Percentiles rank a stretch among this genome's conserved stretches.
phyloP scores from a whole-genome alignment of 2,329 filamentous ascomycete species.

The Botrytis squamosa region DNA sequence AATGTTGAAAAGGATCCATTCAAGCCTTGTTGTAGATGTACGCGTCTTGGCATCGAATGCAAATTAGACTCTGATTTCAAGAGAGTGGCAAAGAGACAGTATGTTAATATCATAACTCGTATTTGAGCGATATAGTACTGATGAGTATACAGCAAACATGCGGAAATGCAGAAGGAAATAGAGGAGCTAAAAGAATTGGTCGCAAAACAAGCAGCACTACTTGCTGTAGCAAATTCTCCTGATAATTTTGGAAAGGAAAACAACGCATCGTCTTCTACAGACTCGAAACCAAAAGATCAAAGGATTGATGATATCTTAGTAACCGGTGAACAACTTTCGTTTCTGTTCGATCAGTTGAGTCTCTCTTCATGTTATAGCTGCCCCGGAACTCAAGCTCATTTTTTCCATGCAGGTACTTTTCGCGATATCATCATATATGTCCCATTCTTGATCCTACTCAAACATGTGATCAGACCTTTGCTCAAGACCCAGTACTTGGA shows the following conservation, averaged over 20 bases:
- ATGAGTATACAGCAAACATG: conserved; percentile 52
- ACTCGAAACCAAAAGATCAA: conserved; percentile 28
- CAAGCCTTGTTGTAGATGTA: conserved; percentile 59
- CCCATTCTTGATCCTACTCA: conserved; percentile 58
- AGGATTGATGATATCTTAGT: conserved; percentile 22
- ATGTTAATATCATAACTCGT: neutral
- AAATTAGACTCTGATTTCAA: conserved; percentile 70
- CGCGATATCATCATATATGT: conserved; percentile 62
- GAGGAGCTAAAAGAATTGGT: conserved; percentile 47
- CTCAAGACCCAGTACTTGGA: conserved; percentile 61
- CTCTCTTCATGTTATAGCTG: conserved; percentile 26
- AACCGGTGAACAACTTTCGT: conserved; percentile 23
- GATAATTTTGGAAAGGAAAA: conserved; percentile 53
- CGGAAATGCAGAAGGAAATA: conserved; percentile 60
- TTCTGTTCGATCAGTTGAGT: conserved; percentile 24
- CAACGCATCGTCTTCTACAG: conserved; percentile 44
- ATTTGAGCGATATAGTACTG: neutral
- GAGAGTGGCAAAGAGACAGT: conserved; percentile 55
- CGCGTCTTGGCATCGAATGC: conserved; percentile 61
- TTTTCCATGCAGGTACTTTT: conserved; percentile 53
- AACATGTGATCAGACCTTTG: conserved; percentile 56
- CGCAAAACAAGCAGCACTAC: conserved; percentile 20
- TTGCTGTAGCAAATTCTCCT: conserved; percentile 41
- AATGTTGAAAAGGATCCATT: conserved; percentile 66
- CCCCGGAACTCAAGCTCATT: conserved; percentile 30